Evolutionary conservation across 2,329 filamentous ascomycete species (phyloP).

Genomic region (Sclerotiophoma versabilis): DNA sequence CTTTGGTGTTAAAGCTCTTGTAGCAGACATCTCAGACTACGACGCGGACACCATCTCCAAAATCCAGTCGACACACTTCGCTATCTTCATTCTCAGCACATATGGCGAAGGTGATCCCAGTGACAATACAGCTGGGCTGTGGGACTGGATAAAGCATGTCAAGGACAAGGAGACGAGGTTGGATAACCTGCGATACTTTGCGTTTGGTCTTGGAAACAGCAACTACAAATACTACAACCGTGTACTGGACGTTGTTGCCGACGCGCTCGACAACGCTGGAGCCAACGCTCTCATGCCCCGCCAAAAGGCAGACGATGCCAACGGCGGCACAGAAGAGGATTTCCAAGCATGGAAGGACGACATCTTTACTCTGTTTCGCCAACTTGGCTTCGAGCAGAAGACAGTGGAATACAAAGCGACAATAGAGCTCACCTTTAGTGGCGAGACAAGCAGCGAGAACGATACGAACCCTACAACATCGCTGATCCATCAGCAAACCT

Average conservation of each 20-base stretch:
- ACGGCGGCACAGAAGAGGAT: slow-evolving; percentile 54
- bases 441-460: slow-evolving; percentile 11
- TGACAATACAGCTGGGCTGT: slow-evolving; percentile 47
- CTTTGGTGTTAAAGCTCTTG: slow-evolving; percentile 52
- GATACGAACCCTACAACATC: slow-evolving; percentile 30
- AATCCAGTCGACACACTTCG: slow-evolving; percentile 36
- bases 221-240: slow-evolving; percentile 58
- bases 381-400: slow-evolving; percentile 44
- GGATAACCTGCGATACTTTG: slow-evolving; percentile 48
- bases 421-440: slow-evolving; percentile 32
- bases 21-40: slow-evolving; percentile 58
- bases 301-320: slow-evolving; percentile 52
- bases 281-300: slow-evolving; percentile 42
- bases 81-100: slow-evolving; percentile 48
- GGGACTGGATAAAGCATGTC: slow-evolving; percentile 46
- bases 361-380: slow-evolving; percentile 42
- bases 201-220: slow-evolving; percentile 56
- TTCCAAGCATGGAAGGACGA: slow-evolving; percentile 54
- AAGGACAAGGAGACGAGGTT: slow-evolving; percentile 27
- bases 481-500: slow-evolving; percentile 39
- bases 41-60: slow-evolving; percentile 51
- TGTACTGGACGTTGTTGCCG: slow-evolving; percentile 49
- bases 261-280: slow-evolving; percentile 43
- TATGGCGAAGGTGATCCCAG: slow-evolving; percentile 52
- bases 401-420: slow-evolving; percentile 45